Evolutionary conservation across 208 protist species (phyloP).

Genomic region (Phytomonas serpens): DNA sequence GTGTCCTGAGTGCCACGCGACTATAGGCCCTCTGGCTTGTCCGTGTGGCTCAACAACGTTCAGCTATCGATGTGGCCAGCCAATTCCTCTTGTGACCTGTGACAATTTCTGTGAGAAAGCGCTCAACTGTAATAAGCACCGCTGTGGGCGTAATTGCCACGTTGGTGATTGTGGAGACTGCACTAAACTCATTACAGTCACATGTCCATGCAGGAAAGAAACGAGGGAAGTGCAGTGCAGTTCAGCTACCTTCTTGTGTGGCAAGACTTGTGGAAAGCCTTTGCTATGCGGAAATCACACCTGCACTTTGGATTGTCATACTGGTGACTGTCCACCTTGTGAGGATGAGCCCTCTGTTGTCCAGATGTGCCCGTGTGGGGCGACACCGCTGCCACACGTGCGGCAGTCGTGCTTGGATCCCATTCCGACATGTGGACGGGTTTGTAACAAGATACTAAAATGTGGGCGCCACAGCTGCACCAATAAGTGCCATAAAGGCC

Average conservation of each 20-base stretch:
- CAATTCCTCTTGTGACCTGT: conserved; percentile 50
- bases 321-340: conserved; percentile 51
- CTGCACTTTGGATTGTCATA: conserved; percentile 51
- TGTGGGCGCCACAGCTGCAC: conserved; percentile 56
- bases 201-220: conserved; percentile 36
- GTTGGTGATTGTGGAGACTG: conserved; percentile 35
- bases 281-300: conserved; percentile 44
- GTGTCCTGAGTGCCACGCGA: conserved; percentile 36
- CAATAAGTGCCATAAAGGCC: conserved; percentile 35
- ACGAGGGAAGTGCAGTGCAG: conserved; percentile 27
- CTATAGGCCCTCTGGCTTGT: conserved; percentile 36
- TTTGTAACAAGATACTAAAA: conserved; percentile 50
- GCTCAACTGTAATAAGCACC: conserved; percentile 46
- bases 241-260: conserved; percentile 33
- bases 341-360: conserved; percentile 36
- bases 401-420: conserved; percentile 45
- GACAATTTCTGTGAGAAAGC: conserved; percentile 29
- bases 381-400: conserved; percentile 15
- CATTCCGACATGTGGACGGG: conserved; percentile 43
- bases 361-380: conserved; percentile 52
- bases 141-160: conserved; percentile 43
- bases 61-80: conserved; percentile 55
- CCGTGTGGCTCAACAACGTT: conserved; percentile 59
- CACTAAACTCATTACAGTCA: conserved; percentile 7
- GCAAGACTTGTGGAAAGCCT: conserved; percentile 36